phyloP scores from a whole-genome alignment of 371 early-diverging fungal species.

The Mucor circinelloides region DNA sequence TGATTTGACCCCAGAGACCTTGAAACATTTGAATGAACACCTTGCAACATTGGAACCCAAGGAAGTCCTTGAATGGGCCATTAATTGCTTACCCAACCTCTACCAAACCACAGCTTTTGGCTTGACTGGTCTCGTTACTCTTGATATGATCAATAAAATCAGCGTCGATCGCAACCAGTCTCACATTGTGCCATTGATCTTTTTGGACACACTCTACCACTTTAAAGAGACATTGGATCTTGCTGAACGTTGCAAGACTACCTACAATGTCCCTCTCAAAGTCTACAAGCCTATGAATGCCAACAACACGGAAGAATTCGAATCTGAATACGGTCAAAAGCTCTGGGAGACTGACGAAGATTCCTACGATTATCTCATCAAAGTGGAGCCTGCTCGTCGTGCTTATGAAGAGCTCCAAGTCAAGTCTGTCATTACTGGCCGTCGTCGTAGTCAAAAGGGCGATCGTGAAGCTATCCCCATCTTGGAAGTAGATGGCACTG shows the following conservation, averaged over 20 bases:
- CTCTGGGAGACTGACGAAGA: slow-evolving; percentile 85
- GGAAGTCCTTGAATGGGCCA: slow-evolving; percentile 90
- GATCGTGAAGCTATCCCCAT: slow-evolving; percentile 78
- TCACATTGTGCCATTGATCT: slow-evolving; percentile 82
- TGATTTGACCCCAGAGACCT: slow-evolving; percentile 63
- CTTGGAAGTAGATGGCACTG: slow-evolving; percentile 82
- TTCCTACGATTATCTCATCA: slow-evolving; percentile 88
- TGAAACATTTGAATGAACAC: slow-evolving; percentile 66
- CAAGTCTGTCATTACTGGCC: slow-evolving; percentile 85
- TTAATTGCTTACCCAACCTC: slow-evolving; percentile 75
- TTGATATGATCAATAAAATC: slow-evolving; percentile 75
- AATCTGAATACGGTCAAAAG: slow-evolving; percentile 67
- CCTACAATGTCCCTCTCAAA: slow-evolving; percentile 76
- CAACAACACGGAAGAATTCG: slow-evolving; percentile 69
- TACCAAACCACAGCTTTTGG: slow-evolving; percentile 95
- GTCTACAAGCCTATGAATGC: slow-evolving; percentile 72
- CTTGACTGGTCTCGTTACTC: slow-evolving; percentile 77
- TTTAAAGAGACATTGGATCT: slow-evolving; percentile 89
- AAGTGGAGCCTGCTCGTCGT: slow-evolving; percentile 91
- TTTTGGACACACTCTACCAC: slow-evolving; percentile 92
- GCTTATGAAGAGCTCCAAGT: slow-evolving; percentile 80
- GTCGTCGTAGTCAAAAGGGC: slow-evolving; percentile 88
- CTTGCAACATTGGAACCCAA: slow-evolving; percentile 68
- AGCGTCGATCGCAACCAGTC: slow-evolving; percentile 53
- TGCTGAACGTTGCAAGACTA: slow-evolving; percentile 62